Percentiles rank a stretch among this genome's conserved stretches.
Evolutionary conservation across 2,329 filamentous ascomycete genomes (phyloP).

Genomic region (Didymella exigua): DNA sequence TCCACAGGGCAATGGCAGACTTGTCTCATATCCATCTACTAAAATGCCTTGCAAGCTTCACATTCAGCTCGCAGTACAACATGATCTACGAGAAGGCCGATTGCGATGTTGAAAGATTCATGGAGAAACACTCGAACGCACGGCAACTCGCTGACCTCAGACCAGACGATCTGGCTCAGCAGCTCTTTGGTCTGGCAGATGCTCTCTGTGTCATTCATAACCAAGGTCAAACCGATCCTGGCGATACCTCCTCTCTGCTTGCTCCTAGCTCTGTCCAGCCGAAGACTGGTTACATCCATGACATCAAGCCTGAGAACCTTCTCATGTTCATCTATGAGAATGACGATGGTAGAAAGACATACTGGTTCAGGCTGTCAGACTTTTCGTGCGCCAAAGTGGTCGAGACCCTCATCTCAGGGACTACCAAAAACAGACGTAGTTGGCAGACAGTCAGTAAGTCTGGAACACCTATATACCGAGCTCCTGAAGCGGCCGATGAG

Average conservation of each 20-base stretch:
- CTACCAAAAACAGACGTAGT: background rate
- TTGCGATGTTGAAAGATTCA: conserved; percentile 5
- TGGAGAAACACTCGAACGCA: background rate
- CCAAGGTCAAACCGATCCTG: background rate
- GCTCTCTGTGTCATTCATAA: background rate
- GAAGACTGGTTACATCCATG: conserved; percentile 3
- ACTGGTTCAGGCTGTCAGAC: conserved; percentile 15
- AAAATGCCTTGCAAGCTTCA: conserved; percentile 26
- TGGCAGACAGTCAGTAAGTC: background rate
- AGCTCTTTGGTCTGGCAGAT: background rate
- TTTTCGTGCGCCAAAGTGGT: conserved; percentile 17
- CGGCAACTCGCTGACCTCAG: accelerated
- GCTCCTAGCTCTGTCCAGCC: background rate
- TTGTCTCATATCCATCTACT: conserved; percentile 18
- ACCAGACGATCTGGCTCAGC: background rate
- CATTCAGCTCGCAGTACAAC: conserved; percentile 13
- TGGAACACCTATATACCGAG: conserved; percentile 1
- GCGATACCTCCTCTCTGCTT: accelerated
- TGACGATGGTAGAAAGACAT: background rate
- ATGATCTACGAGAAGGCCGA: conserved; percentile 22
- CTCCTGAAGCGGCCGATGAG: background rate
- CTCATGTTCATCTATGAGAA: conserved; percentile 5
- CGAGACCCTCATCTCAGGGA: background rate
- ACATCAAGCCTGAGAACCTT: conserved; percentile 9
- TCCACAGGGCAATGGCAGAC: background rate